A percentile compares a stretch with the other conserved stretches of the same genome.
phyloP scores from a whole-genome alignment of 2,329 filamentous ascomycete genomes.

The Apiospora sp. region DNA sequence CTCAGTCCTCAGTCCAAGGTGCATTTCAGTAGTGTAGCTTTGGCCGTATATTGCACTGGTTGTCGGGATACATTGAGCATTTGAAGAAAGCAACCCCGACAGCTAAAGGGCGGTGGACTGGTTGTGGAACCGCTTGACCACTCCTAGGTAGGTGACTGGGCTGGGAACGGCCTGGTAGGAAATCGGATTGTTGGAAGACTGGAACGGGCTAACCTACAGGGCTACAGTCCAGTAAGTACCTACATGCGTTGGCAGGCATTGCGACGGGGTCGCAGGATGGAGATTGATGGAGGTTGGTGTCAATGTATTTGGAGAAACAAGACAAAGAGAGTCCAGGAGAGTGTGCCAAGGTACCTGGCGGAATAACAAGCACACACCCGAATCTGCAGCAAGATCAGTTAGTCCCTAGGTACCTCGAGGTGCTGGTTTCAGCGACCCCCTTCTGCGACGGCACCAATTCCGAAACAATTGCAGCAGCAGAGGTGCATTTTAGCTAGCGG shows the following conservation, averaged over 20 bases:
- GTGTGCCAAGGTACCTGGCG: not conserved
- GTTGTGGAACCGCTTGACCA: constrained; percentile 18
- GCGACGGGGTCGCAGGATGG: constrained; percentile 1
- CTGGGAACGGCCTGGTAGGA: constrained; percentile 18
- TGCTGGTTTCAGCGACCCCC: constrained; percentile 22
- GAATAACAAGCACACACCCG: not conserved
- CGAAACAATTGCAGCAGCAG: constrained; percentile 23
- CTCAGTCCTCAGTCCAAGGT: not conserved
- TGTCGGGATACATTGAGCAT: not conserved
- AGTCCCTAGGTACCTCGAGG: not conserved
- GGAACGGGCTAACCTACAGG: constrained; percentile 3
- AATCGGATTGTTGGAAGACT: constrained; percentile 18
- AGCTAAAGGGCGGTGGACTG: constrained; percentile 19
- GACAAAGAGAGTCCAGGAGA: constrained; percentile 4
- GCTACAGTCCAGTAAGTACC: constrained; percentile 3
- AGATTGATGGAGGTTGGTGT: constrained; percentile 23
- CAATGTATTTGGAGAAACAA: not conserved
- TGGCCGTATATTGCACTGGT: not conserved
- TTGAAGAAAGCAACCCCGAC: not conserved
- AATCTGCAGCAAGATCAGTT: not conserved
- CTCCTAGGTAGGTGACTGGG: constrained; percentile 1
- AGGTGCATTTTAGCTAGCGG: constrained; percentile 22
- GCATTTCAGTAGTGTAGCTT: not conserved
- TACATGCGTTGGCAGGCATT: not conserved
- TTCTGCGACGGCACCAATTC: constrained; percentile 24